phyloP scores from a whole-genome alignment of 192 early-diverging fungal genomes.

The Geranomyces variabilis region DNA sequence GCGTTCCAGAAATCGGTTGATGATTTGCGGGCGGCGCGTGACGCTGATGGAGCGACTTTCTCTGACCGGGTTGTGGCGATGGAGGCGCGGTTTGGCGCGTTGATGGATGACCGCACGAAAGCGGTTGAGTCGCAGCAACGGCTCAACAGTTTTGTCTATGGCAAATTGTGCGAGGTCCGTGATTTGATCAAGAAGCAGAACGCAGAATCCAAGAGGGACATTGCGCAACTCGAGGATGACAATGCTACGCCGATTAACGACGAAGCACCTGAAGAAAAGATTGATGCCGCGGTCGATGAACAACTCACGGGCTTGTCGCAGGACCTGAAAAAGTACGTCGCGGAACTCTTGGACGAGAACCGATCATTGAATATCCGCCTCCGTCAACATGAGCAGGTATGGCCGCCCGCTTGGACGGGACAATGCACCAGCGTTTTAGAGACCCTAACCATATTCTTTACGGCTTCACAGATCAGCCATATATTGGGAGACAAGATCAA shows the following conservation, averaged over 20 bases:
- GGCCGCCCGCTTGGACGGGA: not conserved
- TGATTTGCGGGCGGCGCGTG: not conserved
- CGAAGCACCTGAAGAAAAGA: no score
- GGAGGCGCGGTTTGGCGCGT: constrained; percentile 8
- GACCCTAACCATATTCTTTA: not conserved
- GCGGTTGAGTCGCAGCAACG: not conserved
- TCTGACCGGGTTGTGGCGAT: not conserved
- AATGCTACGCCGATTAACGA: no score
- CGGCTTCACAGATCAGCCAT: constrained; percentile 24
- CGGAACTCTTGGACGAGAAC: constrained; percentile 34
- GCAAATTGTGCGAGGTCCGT: constrained; percentile 11
- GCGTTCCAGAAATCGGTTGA: constrained; percentile 12
- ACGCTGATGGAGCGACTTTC: not conserved
- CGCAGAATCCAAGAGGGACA: no score
- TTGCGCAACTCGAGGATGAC: no score
- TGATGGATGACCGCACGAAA: constrained; percentile 12
- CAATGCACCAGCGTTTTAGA: not conserved
- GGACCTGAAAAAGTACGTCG: constrained; percentile 23
- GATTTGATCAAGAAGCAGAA: no score
- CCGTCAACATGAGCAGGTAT: constrained; percentile 29
- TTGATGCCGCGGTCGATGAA: constrained; percentile 11
- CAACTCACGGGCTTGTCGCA: constrained; percentile 25
- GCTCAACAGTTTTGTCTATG: not conserved
- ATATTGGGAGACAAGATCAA: constrained; percentile 33
- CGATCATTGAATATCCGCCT: not conserved